Percentiles rank a stretch among this genome's conserved stretches.
These are phyloP conservation scores for Fusarium transvaalense DNA, from an alignment of 2,329 filamentous ascomycete species.

Conservation along the genomic window DNA sequence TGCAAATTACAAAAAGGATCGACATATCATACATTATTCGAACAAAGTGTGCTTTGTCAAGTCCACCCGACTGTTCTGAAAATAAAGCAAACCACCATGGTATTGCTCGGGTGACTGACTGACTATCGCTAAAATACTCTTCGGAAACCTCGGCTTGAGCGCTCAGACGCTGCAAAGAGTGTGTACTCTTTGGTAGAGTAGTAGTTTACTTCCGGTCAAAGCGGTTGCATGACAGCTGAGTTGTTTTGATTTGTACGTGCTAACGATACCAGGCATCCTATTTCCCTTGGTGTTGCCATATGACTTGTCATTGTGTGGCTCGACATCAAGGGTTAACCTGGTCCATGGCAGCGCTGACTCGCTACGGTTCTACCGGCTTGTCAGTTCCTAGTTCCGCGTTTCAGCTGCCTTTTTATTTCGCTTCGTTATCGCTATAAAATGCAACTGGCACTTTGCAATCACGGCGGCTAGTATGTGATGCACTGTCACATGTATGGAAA, in stretches of 20 bases:
- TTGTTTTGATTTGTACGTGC: not conserved
- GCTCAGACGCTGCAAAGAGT: not conserved
- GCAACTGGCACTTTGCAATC: fast-evolving
- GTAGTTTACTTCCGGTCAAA: not conserved
- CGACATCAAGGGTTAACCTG: not conserved
- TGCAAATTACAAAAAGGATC: not conserved
- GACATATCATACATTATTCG: not conserved
- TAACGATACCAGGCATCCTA: not conserved
- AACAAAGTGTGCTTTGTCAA: not conserved
- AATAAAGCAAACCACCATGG: not conserved
- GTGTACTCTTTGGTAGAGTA: too few species aligned
- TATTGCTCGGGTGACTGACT: not conserved
- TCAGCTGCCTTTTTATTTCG: not conserved
- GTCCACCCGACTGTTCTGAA: not conserved
- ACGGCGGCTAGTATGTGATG: too few species aligned
- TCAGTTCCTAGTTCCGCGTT: not conserved
- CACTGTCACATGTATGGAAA: too few species aligned
- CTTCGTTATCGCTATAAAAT: not conserved
- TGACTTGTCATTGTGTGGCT: not conserved
- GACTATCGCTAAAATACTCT: not conserved
- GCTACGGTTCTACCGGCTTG: not conserved
- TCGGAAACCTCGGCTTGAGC: not conserved
- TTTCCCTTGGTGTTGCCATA: not conserved
- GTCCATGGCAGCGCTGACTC: not conserved
- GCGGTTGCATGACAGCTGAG: not conserved